phyloP scores from a whole-genome alignment of 2,329 filamentous ascomycete species.

The Colletotrichum tamarilloi region DNA sequence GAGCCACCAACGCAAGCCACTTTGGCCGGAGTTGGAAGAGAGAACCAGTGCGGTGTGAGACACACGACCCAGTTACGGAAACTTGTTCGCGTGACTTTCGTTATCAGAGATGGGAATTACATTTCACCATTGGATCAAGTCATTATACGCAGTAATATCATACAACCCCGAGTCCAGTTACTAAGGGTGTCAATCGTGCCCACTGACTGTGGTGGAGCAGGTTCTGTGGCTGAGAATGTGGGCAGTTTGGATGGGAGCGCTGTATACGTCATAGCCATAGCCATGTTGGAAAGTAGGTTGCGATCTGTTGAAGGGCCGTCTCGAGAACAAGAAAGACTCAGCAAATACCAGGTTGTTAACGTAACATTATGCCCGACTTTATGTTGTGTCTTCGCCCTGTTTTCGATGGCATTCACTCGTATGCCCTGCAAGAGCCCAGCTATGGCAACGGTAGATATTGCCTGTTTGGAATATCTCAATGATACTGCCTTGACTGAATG shows the following conservation, averaged over 20 bases:
- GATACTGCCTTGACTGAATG: too few relatives aligned
- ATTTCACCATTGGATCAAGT: not conserved
- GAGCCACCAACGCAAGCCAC: not conserved
- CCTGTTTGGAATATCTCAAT: too few relatives aligned
- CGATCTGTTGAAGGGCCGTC: not conserved
- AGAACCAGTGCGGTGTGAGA: not conserved
- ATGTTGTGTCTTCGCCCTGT: not conserved
- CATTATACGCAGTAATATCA: not conserved
- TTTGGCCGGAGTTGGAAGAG: not conserved
- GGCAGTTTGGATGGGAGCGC: not conserved
- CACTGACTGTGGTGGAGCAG: not conserved
- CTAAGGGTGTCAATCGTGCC: too few relatives aligned
- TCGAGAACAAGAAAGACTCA: not conserved
- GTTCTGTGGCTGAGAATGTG: not conserved
- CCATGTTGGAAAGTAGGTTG: too few relatives aligned
- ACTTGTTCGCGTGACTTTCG: not conserved
- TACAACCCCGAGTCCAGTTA: not conserved
- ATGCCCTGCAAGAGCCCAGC: too few relatives aligned
- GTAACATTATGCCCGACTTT: not conserved
- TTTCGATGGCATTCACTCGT: not conserved
- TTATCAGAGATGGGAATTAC: too few relatives aligned
- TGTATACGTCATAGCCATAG: not conserved
- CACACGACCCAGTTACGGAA: not conserved
- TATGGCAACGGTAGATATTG: too few relatives aligned
- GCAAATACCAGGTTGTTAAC: not conserved